These are phyloP conservation scores for Adansonia grandidieri DNA, from an alignment of 441 rosid genomes.

Conservation along the genomic window DNA sequence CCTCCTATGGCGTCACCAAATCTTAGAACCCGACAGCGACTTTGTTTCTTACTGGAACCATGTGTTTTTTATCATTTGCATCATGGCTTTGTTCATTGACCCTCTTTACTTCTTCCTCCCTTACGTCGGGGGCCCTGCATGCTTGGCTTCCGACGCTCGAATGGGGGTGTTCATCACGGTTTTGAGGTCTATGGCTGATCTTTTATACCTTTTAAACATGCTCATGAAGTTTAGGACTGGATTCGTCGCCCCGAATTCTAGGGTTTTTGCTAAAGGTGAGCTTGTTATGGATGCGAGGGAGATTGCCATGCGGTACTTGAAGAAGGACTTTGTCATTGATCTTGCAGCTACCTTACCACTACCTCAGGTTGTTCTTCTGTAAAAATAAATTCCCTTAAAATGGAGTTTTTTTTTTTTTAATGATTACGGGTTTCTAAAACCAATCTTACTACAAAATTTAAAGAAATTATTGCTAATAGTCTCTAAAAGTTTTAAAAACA, in stretches of 20 bases:
- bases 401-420: too few relatives aligned
- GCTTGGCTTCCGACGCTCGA: conserved; percentile 50
- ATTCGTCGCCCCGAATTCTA: conserved; percentile 71
- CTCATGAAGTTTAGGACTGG: conserved; percentile 82
- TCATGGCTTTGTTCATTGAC: conserved; percentile 80
- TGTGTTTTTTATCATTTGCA: conserved; percentile 69
- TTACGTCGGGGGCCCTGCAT: conserved; percentile 61
- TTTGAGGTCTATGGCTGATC: conserved; percentile 69
- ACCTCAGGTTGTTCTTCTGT: conserved; percentile 62
- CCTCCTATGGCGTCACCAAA: conserved; percentile 74
- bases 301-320: conserved; percentile 69
- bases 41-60: conserved; percentile 82
- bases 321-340: conserved; percentile 67
- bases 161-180: conserved; percentile 66
- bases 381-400: background rate
- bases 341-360: conserved; percentile 82
- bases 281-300: conserved; percentile 78
- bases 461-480: too few relatives aligned
- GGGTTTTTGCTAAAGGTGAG: conserved; percentile 85
- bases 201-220: conserved; percentile 65
- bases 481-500: too few relatives aligned
- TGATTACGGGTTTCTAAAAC: background rate
- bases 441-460: background rate
- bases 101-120: conserved; percentile 89
- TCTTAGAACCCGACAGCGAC: conserved; percentile 79